Percentiles rank a stretch among this genome's conserved stretches.
Evolutionary conservation across 257 asterid genomes (phyloP).

Genomic region (Ehretia macrophylla): DNA sequence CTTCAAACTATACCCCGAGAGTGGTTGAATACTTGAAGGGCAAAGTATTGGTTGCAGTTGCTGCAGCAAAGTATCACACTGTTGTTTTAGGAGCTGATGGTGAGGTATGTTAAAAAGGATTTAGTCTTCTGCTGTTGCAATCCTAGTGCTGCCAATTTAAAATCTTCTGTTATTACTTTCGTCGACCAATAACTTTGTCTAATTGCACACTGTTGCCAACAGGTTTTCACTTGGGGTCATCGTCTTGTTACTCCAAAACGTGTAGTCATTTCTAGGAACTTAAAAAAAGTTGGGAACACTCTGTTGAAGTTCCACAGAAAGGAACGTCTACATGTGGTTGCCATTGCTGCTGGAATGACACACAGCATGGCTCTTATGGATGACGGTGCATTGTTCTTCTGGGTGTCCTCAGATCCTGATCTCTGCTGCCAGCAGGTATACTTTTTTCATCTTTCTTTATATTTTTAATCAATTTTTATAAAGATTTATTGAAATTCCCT

Average conservation of each 20-base stretch:
- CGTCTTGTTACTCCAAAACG: constrained; percentile 92
- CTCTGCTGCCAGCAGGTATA: constrained; percentile 77
- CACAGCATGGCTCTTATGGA: constrained; percentile 87
- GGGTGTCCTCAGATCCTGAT: constrained; percentile 87
- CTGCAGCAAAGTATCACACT: constrained; percentile 95
- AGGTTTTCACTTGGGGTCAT: constrained; percentile 99
- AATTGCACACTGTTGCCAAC: constrained; percentile 14
- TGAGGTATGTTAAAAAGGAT: constrained; percentile 51
- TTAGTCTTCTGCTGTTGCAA: constrained; percentile 1
- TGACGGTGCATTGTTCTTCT: constrained; percentile 87
- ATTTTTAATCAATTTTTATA: not conserved
- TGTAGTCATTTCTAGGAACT: constrained; percentile 62
- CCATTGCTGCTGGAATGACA: constrained; percentile 83
- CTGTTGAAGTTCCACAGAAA: constrained; percentile 76
- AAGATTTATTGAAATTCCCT: constrained; percentile 1
- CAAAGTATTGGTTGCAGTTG: constrained; percentile 58
- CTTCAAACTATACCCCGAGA: constrained; percentile 91
- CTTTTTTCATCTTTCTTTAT: constrained; percentile 7
- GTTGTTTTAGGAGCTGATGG: constrained; percentile 91
- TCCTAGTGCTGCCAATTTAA: not conserved
- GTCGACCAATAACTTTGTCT: not conserved
- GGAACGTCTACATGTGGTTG: constrained; percentile 70
- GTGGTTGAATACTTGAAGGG: constrained; percentile 93
- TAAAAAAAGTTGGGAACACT: constrained; percentile 56
- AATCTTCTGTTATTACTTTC: not conserved